Evolutionary conservation across 2,329 filamentous ascomycete genomes (phyloP).

Genomic region (Stachybotrys elegans): DNA sequence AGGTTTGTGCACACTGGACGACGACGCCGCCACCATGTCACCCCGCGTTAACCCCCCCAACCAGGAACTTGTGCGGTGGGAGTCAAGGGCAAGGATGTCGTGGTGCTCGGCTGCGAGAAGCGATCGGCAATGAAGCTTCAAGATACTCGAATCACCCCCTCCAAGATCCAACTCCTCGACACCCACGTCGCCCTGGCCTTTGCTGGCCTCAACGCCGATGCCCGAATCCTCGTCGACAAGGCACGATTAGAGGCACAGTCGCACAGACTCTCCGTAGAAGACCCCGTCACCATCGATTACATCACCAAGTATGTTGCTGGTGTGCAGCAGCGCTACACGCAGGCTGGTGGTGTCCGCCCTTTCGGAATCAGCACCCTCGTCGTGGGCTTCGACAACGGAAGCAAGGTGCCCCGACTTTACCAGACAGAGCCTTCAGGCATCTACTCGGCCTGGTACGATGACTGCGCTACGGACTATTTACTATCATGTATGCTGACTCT

Average conservation of each 20-base stretch:
- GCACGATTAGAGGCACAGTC: constrained; percentile 95
- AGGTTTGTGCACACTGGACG: constrained; percentile 52
- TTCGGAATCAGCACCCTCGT: constrained; percentile 98
- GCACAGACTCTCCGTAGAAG: constrained; percentile 93
- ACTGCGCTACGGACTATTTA: too few species aligned
- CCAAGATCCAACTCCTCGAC: constrained; percentile 95
- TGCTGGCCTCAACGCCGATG: constrained; percentile 94
- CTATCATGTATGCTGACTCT: too few species aligned
- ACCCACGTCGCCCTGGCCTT: constrained; percentile 96
- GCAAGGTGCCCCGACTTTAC: constrained; percentile 83
- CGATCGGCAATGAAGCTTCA: constrained; percentile 98
- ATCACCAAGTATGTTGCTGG: constrained; percentile 98
- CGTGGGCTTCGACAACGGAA: constrained; percentile 95
- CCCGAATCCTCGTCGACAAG: constrained; percentile 96
- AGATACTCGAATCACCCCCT: constrained; percentile 97
- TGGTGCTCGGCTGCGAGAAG: constrained; percentile 97
- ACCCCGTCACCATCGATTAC: constrained; percentile 97
- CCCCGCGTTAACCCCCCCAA: not conserved
- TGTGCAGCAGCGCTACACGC: constrained; percentile 97
- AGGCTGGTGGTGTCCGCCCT: constrained; percentile 96
- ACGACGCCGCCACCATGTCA: not conserved
- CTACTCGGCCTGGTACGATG: constrained; percentile 96
- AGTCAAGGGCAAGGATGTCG: constrained; percentile 90
- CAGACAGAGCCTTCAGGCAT: constrained; percentile 99
- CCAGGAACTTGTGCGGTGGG: constrained; percentile 94